Base-by-base conservation (phyloP, 2,329 filamentous ascomycete genomes). In the Septoria linicola region DNA sequence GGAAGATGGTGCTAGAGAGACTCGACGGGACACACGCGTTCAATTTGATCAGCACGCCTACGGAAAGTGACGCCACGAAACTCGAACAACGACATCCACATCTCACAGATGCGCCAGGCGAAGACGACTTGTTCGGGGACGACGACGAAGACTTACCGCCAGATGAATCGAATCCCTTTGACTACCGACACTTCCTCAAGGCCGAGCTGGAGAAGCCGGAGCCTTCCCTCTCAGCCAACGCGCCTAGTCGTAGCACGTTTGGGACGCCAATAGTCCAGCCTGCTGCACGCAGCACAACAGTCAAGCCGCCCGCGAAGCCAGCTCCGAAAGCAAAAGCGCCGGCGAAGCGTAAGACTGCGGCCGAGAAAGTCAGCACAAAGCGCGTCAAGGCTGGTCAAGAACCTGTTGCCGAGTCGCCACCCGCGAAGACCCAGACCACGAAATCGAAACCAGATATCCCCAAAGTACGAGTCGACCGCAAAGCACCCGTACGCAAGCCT, bases 1-100 rank as follows among this genome's bases (percentile, higher is more conserved):
- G 48, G 23, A 62, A 64, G 40, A 54, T 59, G 41, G 51, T 62
- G 32, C 78, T 96, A 48, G 89, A 96, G 72, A 83, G 83, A 44
- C 76, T 96, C 48, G 82, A 89, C 66, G 86, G 84, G n/a, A 84
- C 84, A 32, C 87, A 95, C 71, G 85, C 89, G 64, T 91, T 96
- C 85, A 96, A 96, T 69, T 73, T 96, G 47, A 83, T 81, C 45
- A 82, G 79, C 49, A 83, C 83, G 11, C 88, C 86, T 2, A 80
- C 77, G 58, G 84, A 85, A 62, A 73, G 77, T 47, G 81, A 88
- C 59, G 71, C 78, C 46, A 79, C 80, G 23, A 81, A 79, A 62
- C 75, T 95, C 34, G 78, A 81, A 41, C 78, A 82, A 42, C 78
- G 85, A 63, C 84, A 88, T 65, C 76, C 82, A 8, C 88, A 88